Percentiles rank a stretch among this genome's conserved stretches.
Evolutionary conservation across 116 monocot genomes (phyloP).

Genomic region (Trichopus zeylanicus): DNA sequence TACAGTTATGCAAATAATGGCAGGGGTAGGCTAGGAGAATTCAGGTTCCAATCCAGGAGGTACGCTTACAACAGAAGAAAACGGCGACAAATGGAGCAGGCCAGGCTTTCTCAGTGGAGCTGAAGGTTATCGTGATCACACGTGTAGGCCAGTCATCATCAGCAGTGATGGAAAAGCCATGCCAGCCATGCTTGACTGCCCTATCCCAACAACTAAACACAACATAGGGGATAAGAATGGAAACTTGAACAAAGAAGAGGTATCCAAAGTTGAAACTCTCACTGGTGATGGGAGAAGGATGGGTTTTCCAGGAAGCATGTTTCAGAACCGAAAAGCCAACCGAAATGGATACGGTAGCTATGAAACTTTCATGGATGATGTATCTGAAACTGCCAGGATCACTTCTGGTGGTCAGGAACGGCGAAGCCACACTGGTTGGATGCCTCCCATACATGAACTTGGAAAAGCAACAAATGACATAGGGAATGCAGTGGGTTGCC

Average conservation of each 20-base stretch:
- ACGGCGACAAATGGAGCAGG: not conserved
- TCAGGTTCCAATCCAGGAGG: not conserved
- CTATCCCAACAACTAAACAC: not conserved
- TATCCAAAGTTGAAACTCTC: not conserved
- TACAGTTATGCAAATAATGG: not conserved
- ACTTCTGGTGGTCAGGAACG: not conserved
- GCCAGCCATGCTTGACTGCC: slow-evolving; percentile 1
- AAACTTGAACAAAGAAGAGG: not conserved
- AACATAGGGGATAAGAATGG: not conserved
- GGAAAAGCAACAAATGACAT: not conserved
- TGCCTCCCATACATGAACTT: slow-evolving; percentile 4
- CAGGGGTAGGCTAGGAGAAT: slow-evolving; percentile 1
- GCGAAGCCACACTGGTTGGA: slow-evolving; percentile 5
- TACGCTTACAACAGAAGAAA: not conserved
- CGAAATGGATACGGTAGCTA: not conserved
- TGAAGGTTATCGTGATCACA: too few species aligned
- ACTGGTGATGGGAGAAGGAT: not conserved
- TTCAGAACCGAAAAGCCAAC: not conserved
- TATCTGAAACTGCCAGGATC: slow-evolving; percentile 1
- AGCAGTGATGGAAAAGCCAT: too few species aligned
- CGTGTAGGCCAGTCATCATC: too few species aligned
- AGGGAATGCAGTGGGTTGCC: slow-evolving; percentile 3
- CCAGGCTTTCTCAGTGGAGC: too few species aligned
- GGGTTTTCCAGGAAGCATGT: not conserved
- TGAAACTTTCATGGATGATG: not conserved